These are phyloP conservation scores for Apiotrichum gamsii DNA, from an alignment of 1,284 basidiomycete genomes.

Conservation along the genomic window DNA sequence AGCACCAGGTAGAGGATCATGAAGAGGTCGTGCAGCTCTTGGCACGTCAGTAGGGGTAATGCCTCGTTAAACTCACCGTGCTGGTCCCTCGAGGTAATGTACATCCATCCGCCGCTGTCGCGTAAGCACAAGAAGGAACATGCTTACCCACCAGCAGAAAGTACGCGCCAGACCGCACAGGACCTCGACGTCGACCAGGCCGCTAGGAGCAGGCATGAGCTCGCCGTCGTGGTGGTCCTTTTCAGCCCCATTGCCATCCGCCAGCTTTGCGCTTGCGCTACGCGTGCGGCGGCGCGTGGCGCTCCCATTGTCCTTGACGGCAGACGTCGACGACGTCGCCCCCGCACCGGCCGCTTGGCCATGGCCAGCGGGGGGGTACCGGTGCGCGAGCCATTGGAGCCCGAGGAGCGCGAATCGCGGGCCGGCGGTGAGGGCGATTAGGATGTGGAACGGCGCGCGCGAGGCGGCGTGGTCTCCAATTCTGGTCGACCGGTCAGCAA, in stretches of 20 bases:
- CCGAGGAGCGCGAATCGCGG: constrained; percentile 73
- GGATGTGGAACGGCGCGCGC: constrained; percentile 78
- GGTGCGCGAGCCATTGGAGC: constrained; percentile 62
- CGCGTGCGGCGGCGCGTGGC: neutral
- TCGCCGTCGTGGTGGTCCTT: neutral
- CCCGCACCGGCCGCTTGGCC: neutral
- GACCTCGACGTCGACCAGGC: constrained; percentile 48
- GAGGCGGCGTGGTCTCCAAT: constrained; percentile 91
- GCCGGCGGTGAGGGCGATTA: constrained; percentile 79
- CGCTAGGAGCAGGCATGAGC: neutral
- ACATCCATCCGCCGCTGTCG: constrained; percentile 72
- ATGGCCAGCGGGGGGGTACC: constrained; percentile 17
- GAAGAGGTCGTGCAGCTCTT: constrained; percentile 75
- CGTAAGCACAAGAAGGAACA: neutral
- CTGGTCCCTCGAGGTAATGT: constrained; percentile 58
- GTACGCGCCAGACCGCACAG: constrained; percentile 67
- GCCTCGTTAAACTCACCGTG: constrained; percentile 36
- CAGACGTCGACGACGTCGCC: neutral
- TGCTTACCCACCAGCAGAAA: constrained; percentile 60
- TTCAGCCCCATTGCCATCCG: constrained; percentile 1
- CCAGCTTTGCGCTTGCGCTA: neutral
- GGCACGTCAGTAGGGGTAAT: no score
- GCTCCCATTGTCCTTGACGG: neutral
- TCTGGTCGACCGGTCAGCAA: constrained; percentile 47
- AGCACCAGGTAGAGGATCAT: constrained; percentile 80